Conservation (phyloP, 2,329 filamentous ascomycete genomes). For the Neocucurbitaria cava region DNA sequence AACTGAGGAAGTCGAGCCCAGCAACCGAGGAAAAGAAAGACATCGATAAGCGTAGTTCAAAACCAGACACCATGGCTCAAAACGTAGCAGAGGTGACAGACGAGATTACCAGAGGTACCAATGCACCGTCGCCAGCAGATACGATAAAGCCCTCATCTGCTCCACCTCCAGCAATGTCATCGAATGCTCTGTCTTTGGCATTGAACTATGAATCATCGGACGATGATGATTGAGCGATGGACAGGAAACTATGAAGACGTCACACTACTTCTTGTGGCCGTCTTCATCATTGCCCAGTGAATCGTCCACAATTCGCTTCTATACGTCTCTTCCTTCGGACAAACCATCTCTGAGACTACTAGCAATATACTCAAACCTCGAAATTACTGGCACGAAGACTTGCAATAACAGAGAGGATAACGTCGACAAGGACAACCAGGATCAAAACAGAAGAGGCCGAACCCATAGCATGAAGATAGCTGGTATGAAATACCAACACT, state of each 20-base stretch:
- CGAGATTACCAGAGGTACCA: background rate
- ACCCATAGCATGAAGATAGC: no score
- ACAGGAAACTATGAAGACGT: no score
- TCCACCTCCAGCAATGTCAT: conserved; percentile 20
- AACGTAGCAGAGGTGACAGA: background rate
- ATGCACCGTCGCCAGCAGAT: background rate
- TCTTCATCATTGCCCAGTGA: no score
- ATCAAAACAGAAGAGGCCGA: no score
- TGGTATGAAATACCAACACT: no score
- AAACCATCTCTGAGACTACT: no score
- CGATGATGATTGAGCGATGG: conserved; percentile 46
- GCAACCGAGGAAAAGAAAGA: conserved; percentile 17
- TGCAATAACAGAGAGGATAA: no score
- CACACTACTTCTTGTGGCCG: background rate
- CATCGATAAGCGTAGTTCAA: background rate
- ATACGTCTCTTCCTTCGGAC: no score
- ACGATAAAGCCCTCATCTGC: conserved; percentile 11
- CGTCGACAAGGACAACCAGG: no score
- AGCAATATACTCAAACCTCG: no score
- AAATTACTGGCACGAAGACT: no score
- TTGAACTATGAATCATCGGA: conserved; percentile 54
- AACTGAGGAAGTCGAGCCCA: conserved; percentile 50
- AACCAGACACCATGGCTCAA: background rate
- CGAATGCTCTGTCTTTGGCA: conserved; percentile 39
- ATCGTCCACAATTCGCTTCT: no score